Conservation (phyloP, 2,329 filamentous ascomycete species). For the Trichoderma brevicompactum region DNA sequence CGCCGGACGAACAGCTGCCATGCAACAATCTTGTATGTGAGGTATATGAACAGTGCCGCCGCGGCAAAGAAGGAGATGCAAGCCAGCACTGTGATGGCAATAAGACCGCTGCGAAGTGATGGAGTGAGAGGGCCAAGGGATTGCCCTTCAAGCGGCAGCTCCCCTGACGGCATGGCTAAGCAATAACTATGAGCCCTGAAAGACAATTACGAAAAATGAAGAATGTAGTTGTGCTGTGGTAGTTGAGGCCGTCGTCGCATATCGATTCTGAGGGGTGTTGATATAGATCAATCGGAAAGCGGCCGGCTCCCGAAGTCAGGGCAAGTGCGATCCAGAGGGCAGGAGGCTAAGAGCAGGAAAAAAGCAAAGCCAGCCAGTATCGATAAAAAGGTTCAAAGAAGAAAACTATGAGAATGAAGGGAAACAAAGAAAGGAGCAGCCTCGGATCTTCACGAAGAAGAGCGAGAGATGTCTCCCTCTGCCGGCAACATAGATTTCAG, state of each 20-base stretch:
- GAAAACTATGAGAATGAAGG: neutral
- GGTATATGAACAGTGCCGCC: constrained; percentile 39
- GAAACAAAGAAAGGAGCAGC: neutral
- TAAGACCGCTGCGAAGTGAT: constrained; percentile 37
- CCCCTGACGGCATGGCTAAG: constrained; percentile 12
- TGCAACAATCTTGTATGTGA: constrained; percentile 39
- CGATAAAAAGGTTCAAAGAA: neutral
- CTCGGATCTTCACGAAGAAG: constrained; percentile 1
- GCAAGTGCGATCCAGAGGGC: no score
- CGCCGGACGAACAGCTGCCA: constrained; percentile 37
- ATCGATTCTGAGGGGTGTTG: neutral
- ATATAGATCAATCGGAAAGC: neutral
- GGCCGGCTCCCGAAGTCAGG: neutral
- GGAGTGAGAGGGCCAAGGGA: constrained; percentile 36
- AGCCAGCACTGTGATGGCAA: constrained; percentile 39
- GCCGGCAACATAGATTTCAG: neutral
- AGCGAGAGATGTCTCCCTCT: constrained; percentile 1
- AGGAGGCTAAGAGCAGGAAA: neutral
- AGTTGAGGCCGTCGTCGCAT: constrained; percentile 18
- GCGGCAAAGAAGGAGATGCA: constrained; percentile 41
- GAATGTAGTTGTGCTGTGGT: neutral
- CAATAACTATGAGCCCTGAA: neutral
- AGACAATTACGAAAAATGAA: neutral
- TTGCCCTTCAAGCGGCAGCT: constrained; percentile 25
- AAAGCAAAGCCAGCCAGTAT: neutral